Base-by-base conservation (phyloP, 495 filamentous ascomycete species). In the Neurospora intermedia region DNA sequence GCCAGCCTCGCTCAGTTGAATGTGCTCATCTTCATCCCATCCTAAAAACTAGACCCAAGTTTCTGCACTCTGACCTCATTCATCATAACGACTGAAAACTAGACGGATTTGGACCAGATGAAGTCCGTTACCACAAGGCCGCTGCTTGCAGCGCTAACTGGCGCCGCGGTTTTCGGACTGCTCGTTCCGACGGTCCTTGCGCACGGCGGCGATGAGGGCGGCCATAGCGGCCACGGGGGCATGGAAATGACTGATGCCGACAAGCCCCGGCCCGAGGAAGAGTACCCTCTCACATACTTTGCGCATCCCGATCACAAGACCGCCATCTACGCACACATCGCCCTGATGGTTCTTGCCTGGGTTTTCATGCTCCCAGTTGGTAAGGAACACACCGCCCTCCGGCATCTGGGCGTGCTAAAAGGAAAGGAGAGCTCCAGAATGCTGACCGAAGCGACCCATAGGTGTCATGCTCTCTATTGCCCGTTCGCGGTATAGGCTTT, bases 381-480 rank as follows among this genome's bases (percentile, higher is more conserved):
- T 96, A 85, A 81, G 90, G 11, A 27, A 39, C 16, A 11, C 35
- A 27, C 43, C 81, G 43, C 41, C 43, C n/a, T 70, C 16, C 5
- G 41, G 20, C 23, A 48, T 71, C 6, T 69, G 35, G 9, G 66
- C n/a, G 10, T 35, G 20, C 69, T 20, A 35, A 20, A 43, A 39
- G 3, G 27, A 23, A 13, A 38, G 4, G 31, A 16, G 9, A 23
- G 18, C 27, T 46, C 45, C 42, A 41, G 16, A 62, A 38, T 76
- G 31, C 77, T 82, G 78, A 81, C 71, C 42, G 69, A 71, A 39
- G 43, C 13, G 43, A 0, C 7, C 69, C n/a, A n/a, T 73, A 96
- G 94, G 88, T 75, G 89, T 95, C 73, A 91, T 97, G 90, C 84
- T 99, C 23, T 95, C 92, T 71, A 86, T 97, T 73, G 91, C 91